Base-by-base conservation (phyloP, 2,329 filamentous ascomycete species). In the Claviceps sp. region DNA sequence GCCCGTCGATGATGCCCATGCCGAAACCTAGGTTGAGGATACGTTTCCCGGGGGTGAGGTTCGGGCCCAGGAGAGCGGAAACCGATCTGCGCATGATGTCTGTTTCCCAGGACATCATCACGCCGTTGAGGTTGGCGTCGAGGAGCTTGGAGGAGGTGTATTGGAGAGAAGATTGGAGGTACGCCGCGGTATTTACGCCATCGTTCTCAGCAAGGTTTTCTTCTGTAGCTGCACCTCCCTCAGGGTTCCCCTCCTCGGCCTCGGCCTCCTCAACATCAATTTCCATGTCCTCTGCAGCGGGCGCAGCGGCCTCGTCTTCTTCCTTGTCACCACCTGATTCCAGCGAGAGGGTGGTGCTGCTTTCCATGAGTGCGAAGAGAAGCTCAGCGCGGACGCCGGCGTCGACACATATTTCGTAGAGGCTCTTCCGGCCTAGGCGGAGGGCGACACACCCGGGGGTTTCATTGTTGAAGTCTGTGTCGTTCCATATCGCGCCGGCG, bases 401-500 rank as follows among this genome's bases (percentile, higher is more conserved):
- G 63, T 91, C 87, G 7, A 97, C 86, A 64, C 91, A 87, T 53
- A 89, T 67, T 42, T 85, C 79, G 64, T 98, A 97, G 38, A 96
- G 70, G 48, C 80, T 76, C 51, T 69, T 75, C 60, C 87, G 72
- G 0, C 85, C 84, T 24, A 96, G 65, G 26, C 81, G 72, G 53
- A 76, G 74, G 8, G 93, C 93, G 44, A 96, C 72, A 65, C 91
- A 97, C 7, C 89, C 93, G 0, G 93, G 89, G 3, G 93, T 97
- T 73, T 97, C 91, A 60, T 89, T 79, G 59, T 87, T 84, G 58
- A 74, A 70, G 66, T 97, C 89, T 52, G 97, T 73, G 65, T 96
- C 90, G 70, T 98, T 98, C 93, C 93, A 98, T 59, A 97, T 96
- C 11, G 89, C 93, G 36, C 93, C 93, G 59, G 86, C 85, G 62